Evolutionary conservation across 352 stramenopile species (phyloP), one percentile per base, ranked within the genome.

Genomic region (Globisporangium barbulae): DNA sequence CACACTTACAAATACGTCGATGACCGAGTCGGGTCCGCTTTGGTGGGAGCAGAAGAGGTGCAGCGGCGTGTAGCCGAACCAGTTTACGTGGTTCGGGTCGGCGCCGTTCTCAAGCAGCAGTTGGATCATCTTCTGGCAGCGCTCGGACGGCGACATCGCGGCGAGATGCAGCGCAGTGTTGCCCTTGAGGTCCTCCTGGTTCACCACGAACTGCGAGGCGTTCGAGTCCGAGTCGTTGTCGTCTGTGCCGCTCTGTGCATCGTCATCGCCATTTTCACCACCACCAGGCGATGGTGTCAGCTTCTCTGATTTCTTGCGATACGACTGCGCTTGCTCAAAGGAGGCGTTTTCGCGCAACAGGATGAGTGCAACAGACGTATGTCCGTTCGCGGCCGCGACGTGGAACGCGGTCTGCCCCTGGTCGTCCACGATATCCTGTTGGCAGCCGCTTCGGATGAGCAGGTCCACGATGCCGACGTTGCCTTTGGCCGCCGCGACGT

Each of bases 21-120:
- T 73, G 61, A 93, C 72, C 2, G 80, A 87, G 3, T 74, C 73
- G 1, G 87, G 87, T 2, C 82, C 87, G 30, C 63, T 83, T 44
- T 95, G 85, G 45, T 95, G 87, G 0, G 87, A 83, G 59, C 87
- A 95, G 49, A 95, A 94, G n/a, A 93, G 70, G 62, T 95, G 87
- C 48, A 95, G 61, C 22, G 87, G 72, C 1, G 85, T 93, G 78
- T 95, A 95, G 49, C 87, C 87, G 58, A 95, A 94, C 87, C 87
- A 95, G 56, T 95, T 95, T 0, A 76, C 63, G 53, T 71, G 63
- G 60, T 91, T 94, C 10, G 87, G 81, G 58, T 94, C 80, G 1
- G 84, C 80, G 12, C 85, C 85, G 48, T 93, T 94, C 53, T 95
- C 85, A 5, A 95, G 64, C 12, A 95, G 61, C 15, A 95, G 56